Evolutionary conservation across 768 basidiomycete genomes (phyloP), one percentile per base, ranked within the genome.

Genomic region (Megacollybia marginata): DNA sequence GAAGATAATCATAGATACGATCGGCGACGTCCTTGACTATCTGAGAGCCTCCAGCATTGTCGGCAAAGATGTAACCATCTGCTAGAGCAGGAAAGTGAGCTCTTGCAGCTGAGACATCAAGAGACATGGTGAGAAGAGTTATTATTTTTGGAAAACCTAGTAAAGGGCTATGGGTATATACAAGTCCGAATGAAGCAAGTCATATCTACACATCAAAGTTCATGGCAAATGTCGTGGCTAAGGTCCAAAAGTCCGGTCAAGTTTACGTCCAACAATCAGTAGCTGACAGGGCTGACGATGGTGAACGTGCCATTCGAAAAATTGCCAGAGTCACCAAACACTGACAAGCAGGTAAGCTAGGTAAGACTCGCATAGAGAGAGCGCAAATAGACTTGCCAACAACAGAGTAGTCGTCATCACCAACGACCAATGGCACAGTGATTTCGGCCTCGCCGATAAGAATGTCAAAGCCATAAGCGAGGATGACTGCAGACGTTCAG

Each of bases 1-100:
- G 51, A 12, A 90, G 74, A 59, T 88, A 91, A 59, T 86, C 82
- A 18, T 70, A 71, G 57, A 88, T 74, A 40, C 73, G 65, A 55
- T 83, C 75, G 48, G 80, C 76, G 32, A 81, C 80, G 45, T 65
- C 65, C 44, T 74, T 67, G 1, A 78, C 65, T 35, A 74, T 77
- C 60, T 80, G 78, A 5, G 76, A 79, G 13, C 78, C 79, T 0
- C 77, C 79, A 1, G 79, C 79, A 42, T 77, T 80, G 59, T 79
- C 78, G 0, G 67, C 79, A 55, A 67, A 80, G 47, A 76, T 63
- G 51, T 67, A 79, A 2, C 69, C 71, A 6, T 62, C 58, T 40
- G 63, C 51, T 9, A 80, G 62, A 5, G 74, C 62, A 23, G 76
- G 79, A 53, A 80, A 79, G 19, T 65, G 65, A 32, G 66, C 57